Percentiles rank a stretch among this genome's conserved stretches.
These are phyloP conservation scores for Umbelopsis sp. DNA, from an alignment of 371 early-diverging fungal species.

Conservation along the genomic window DNA sequence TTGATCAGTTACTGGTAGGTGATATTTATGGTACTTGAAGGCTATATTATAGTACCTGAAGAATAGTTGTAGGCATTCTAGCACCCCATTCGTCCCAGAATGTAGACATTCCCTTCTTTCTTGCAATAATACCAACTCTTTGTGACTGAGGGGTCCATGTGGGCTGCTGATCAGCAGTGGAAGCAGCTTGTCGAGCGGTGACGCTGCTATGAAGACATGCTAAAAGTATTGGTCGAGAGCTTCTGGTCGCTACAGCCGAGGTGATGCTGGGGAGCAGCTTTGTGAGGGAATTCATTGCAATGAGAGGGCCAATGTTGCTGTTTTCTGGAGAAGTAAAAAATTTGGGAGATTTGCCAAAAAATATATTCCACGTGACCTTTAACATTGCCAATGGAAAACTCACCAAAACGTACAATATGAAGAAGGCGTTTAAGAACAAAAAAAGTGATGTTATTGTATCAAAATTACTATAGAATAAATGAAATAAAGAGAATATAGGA, in stretches of 20 bases:
- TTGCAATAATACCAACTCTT: constrained; percentile 83
- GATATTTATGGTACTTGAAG: not conserved
- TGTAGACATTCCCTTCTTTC: constrained; percentile 93
- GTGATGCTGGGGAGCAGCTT: constrained; percentile 11
- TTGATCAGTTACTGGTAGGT: not conserved
- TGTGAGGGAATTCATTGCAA: constrained; percentile 1
- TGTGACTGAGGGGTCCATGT: constrained; percentile 51
- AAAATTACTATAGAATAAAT: too few species aligned
- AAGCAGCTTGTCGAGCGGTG: constrained; percentile 30
- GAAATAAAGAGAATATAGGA: too few species aligned
- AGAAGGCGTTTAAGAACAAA: too few species aligned
- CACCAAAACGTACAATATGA: too few species aligned
- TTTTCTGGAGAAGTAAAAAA: constrained; percentile 5
- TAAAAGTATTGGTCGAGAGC: constrained; percentile 16
- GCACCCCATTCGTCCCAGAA: constrained; percentile 94
- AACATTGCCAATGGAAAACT: too few species aligned
- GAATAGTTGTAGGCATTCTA: constrained; percentile 90
- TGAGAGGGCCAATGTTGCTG: constrained; percentile 7
- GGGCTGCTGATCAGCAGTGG: constrained; percentile 26
- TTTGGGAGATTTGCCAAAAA: not conserved
- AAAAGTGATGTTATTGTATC: too few species aligned
- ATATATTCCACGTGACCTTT: not conserved
- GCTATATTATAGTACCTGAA: constrained; percentile 66
- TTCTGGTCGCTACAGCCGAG: constrained; percentile 7
- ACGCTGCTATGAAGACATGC: constrained; percentile 37